Evolutionary conservation across 2,329 filamentous ascomycete genomes (phyloP), one percentile per base, ranked within the genome.

Genomic region (Penicillium olsonii): DNA sequence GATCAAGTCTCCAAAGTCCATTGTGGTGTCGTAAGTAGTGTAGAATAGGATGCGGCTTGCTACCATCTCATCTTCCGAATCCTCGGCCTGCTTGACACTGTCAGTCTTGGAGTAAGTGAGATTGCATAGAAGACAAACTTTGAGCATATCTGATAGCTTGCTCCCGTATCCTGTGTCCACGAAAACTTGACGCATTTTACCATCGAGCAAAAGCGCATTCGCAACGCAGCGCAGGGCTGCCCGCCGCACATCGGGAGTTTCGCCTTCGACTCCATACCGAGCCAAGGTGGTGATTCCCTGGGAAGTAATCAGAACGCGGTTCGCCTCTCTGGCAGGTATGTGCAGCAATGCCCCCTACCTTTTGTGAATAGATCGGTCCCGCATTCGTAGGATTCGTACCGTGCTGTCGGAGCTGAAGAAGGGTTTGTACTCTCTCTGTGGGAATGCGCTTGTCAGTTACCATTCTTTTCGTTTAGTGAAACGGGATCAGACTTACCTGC

Each of bases 1-100:
- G 40, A 92, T 81, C 9, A 94, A 77, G 3, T 76, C 71, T 15
- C 79, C 72, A 44, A 91, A 82, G 63, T 90, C 77, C 54, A 88
- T 70, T n/a, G 80, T 82, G 11, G 87, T 86, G 53, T 82, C 82
- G 68, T 95, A 95, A 0, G 90, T 95, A 26, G 85, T 82, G 10
- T 94, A 78, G 61, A 95, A 92, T 14, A 95, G 74, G 37, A 95
- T 83, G 44, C 90, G 82, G n/a, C 87, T 87, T 52, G 81, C 74
- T 2, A 97, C 78, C 68, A 97, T 96, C 65, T 97, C 92, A 59
- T 95, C 87, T 53, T 97, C 91, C 47, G 82, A 79, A 59, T 78
- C 85, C 54, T 90, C 87, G 49, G 80, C 84, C 78, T 82, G 53
- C 2, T 44, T 20, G 40, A n/a, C 22, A 43, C 41, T 64, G 37